These are phyloP conservation scores for Cokeromyces recurvatus DNA, from an alignment of 371 early-diverging fungal genomes.

Conservation along the genomic window DNA sequence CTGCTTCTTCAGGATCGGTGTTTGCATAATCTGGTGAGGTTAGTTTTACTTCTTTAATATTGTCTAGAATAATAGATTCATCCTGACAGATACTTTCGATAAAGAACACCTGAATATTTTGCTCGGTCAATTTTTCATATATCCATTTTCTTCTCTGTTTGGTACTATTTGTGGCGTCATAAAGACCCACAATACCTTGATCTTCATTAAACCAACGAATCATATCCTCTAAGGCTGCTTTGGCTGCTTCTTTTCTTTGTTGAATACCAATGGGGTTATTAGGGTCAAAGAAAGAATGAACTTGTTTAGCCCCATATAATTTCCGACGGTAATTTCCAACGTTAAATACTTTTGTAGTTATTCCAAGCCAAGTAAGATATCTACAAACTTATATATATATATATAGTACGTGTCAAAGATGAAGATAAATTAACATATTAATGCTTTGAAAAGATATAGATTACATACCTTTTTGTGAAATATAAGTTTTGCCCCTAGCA, in stretches of 20 bases:
- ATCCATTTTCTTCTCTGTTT: constrained; percentile 70
- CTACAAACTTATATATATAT: constrained; percentile 60
- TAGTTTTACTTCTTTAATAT: constrained; percentile 91
- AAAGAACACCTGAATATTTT: constrained; percentile 86
- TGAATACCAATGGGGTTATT: constrained; percentile 65
- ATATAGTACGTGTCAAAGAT: background rate
- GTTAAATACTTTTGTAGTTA: constrained; percentile 86
- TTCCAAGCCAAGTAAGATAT: constrained; percentile 94
- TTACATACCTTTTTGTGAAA: constrained; percentile 86
- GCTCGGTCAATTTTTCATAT: constrained; percentile 55
- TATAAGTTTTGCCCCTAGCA: constrained; percentile 89
- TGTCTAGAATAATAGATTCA: constrained; percentile 73
- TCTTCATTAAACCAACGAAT: constrained; percentile 81
- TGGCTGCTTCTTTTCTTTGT: constrained; percentile 77
- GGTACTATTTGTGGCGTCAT: constrained; percentile 97
- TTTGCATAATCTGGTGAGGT: constrained; percentile 89
- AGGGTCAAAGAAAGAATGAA: constrained; percentile 90
- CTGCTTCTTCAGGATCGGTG: constrained; percentile 72
- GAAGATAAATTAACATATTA: background rate
- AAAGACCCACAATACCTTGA: constrained; percentile 82
- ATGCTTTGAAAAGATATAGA: no score
- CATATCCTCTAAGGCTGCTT: constrained; percentile 86
- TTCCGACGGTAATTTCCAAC: constrained; percentile 92
- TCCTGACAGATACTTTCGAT: constrained; percentile 94
- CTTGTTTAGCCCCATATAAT: constrained; percentile 73